Evolutionary conservation across 2,329 filamentous ascomycete genomes (phyloP).

Genomic region (Mycosphaerella arachidis): DNA sequence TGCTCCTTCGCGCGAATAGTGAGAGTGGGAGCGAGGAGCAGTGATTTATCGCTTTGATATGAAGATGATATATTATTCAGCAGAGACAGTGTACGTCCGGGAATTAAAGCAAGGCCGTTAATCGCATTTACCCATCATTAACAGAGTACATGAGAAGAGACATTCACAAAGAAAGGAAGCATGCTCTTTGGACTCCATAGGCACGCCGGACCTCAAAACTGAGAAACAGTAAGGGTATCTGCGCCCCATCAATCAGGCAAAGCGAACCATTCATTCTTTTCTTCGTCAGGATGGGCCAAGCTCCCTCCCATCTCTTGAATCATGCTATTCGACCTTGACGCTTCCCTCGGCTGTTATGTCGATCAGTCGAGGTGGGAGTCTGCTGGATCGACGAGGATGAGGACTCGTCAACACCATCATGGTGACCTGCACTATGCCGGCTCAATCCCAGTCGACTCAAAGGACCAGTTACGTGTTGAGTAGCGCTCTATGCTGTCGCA

Average conservation of each 20-base stretch:
- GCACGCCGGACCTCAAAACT: background rate
- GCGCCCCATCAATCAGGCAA: background rate
- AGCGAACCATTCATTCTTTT: background rate
- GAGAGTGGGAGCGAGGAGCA: too few relatives aligned
- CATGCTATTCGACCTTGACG: background rate
- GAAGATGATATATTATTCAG: background rate
- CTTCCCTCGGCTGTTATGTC: background rate
- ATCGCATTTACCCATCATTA: background rate
- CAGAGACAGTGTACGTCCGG: background rate
- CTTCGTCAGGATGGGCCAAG: background rate
- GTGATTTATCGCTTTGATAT: too few relatives aligned
- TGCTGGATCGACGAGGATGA: background rate
- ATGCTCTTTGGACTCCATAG: background rate
- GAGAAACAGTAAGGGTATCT: slow-evolving; percentile 2
- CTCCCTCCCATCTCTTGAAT: background rate
- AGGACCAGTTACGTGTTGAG: background rate
- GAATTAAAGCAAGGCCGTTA: background rate
- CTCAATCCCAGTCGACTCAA: background rate
- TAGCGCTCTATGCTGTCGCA: background rate
- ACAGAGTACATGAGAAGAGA: background rate
- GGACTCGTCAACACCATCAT: background rate
- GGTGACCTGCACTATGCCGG: background rate
- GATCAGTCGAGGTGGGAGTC: background rate
- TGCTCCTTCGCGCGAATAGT: too few relatives aligned
- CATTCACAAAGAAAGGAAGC: background rate